A percentile compares a stretch with the other conserved stretches of the same genome.
Evolutionary conservation across 1,284 basidiomycete genomes (phyloP).

Genomic region (Ceratobasidium sp.): DNA sequence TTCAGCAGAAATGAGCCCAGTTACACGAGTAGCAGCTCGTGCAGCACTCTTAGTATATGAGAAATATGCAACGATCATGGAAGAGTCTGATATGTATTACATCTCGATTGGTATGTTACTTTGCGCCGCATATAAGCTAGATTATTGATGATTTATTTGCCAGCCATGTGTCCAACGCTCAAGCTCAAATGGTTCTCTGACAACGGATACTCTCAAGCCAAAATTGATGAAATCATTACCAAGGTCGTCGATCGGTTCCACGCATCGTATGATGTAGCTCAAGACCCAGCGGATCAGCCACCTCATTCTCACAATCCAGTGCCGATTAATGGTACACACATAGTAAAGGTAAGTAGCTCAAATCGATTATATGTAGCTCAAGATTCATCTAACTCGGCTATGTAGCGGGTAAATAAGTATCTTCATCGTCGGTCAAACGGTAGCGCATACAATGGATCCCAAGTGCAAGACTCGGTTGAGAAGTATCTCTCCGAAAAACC

Average conservation of each 20-base stretch:
- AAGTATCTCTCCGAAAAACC: neutral
- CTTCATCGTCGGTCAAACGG: too few species aligned
- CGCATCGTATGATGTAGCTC: too few species aligned
- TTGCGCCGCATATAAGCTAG: neutral
- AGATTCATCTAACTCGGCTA: too few species aligned
- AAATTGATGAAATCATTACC: neutral
- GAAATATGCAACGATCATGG: constrained; percentile 11
- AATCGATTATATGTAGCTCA: too few species aligned
- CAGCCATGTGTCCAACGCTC: constrained; percentile 15
- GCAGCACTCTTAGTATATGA: constrained; percentile 2
- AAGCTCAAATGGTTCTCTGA: constrained; percentile 27
- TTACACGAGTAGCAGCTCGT: constrained; percentile 17
- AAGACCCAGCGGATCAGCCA: too few species aligned
- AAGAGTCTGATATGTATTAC: constrained; percentile 17
- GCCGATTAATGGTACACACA: too few species aligned
- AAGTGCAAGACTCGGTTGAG: constrained; percentile 5
- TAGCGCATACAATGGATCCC: too few species aligned
- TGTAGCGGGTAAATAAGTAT: too few species aligned
- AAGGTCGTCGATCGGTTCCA: neutral
- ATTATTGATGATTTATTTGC: neutral
- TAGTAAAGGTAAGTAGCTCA: too few species aligned
- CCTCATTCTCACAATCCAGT: too few species aligned
- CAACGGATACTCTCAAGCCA: constrained; percentile 16
- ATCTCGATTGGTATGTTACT: neutral
- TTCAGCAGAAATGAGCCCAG: constrained; percentile 15